These are phyloP conservation scores for Hemerocallis citrina DNA, from an alignment of 106 monocot genomes.

Conservation along the genomic window DNA sequence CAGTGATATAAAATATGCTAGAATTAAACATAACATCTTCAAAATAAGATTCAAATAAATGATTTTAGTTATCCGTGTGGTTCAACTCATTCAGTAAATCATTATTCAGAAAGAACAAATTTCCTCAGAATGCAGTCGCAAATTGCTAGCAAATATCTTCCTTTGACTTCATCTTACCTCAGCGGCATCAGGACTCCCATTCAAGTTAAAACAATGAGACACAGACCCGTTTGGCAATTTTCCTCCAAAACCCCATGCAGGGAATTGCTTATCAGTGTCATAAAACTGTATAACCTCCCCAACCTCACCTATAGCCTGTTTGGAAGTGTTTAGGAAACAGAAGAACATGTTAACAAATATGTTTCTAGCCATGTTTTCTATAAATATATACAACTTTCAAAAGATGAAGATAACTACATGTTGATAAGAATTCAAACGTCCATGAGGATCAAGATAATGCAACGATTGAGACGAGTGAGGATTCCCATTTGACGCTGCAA, in stretches of 20 bases:
- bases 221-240: constrained; percentile 25
- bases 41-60: not conserved
- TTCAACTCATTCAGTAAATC: not conserved
- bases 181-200: constrained; percentile 29
- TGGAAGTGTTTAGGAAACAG: not conserved
- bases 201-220: constrained; percentile 86
- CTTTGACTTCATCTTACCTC: constrained; percentile 31
- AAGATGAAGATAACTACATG: constrained; percentile 20
- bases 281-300: constrained; percentile 81
- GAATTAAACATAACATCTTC: not conserved
- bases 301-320: constrained; percentile 57
- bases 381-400: not conserved
- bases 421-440: constrained; percentile 62
- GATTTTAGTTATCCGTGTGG: not conserved
- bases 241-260: constrained; percentile 82
- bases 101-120: not conserved
- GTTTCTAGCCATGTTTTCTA: not conserved
- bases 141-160: not conserved
- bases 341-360: too few relatives aligned
- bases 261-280: constrained; percentile 57
- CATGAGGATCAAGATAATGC: constrained; percentile 70
- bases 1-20: too few relatives aligned
- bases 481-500: constrained; percentile 75
- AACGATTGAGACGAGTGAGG: constrained; percentile 47
- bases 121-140: not conserved